Conservation (phyloP, 441 rosid species). For the Jatropha multifida region DNA sequence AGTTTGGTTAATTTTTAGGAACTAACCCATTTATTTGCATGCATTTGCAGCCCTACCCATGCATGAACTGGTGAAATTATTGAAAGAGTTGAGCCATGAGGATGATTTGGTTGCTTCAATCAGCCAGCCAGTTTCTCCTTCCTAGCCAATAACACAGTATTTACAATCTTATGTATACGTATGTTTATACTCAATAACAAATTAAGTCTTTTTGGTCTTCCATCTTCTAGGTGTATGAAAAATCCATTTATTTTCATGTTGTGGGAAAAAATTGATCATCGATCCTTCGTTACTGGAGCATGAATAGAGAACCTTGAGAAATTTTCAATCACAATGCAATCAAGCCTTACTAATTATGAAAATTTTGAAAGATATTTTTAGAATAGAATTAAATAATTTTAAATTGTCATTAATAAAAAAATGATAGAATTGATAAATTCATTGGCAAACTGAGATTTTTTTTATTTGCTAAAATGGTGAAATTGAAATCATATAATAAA, state of each 20-base stretch:
- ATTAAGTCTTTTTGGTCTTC: not conserved
- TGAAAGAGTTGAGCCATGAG: not conserved
- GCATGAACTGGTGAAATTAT: not conserved
- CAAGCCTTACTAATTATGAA: too few relatives aligned
- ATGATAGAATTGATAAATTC: too few relatives aligned
- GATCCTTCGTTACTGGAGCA: not conserved
- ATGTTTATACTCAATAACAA: too few relatives aligned
- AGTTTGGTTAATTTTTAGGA: not conserved
- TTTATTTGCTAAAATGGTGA: too few relatives aligned
- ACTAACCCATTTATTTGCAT: not conserved
- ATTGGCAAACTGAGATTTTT: too few relatives aligned
- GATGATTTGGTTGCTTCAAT: not conserved
- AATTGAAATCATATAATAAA: too few relatives aligned
- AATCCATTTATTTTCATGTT: not conserved
- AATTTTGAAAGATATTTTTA: too few relatives aligned
- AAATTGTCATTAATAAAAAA: too few relatives aligned
- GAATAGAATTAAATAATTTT: too few relatives aligned
- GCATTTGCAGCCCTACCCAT: slow-evolving; percentile 6
- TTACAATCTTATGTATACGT: not conserved
- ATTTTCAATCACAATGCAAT: too few relatives aligned
- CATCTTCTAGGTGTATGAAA: not conserved
- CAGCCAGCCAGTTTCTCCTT: not conserved
- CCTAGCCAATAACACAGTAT: not conserved
- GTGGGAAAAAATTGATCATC: not conserved
- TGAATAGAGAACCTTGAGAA: too few relatives aligned